Evolutionary conservation across 2,329 filamentous ascomycete genomes (phyloP), one percentile per base, ranked within the genome.

Genomic region (Penicillium oxalicum): DNA sequence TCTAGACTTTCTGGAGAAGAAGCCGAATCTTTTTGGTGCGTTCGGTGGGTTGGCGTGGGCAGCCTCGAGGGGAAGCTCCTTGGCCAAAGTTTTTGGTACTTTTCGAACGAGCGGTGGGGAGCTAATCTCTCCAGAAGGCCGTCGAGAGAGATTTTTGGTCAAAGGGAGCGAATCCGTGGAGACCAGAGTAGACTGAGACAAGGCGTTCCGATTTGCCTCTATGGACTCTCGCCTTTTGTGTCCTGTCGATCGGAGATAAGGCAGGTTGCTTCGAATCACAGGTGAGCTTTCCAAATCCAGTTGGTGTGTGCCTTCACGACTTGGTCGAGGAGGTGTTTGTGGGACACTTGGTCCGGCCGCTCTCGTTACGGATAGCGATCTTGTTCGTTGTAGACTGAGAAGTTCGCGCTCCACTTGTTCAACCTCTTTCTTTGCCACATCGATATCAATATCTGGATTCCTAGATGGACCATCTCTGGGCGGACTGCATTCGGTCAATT

Each of bases 1-100:
- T 66, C 88, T 94, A 11, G 82, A 82, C 48, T 82, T 83, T 55
- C 86, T 81, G 7, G 84, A 76, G 60, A 95, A 95, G 46, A 95
- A 77, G 1, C 86, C 85, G 64, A 95, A 93, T 2, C 86, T 80
- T 76, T 83, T 49, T 74, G 81, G 36, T 72, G 70, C 63, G 32
- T 45, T 52, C 7, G 60, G 47, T 37, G 54, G 61, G 8, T 66
- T 66, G 4, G 61, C 34, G 44, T 66, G 65, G 11, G 65, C 59
- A 13, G 57, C 55, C 35, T 69, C 51, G 43, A 52, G 59, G 1
- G 55, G 47, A 4, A 52, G 50, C 38, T 61, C 58, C 38, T 58
- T 68, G 29, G 61, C 63, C 34, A 64, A 52, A 71, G 59, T 78
- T 71, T 55, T 62, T 9, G 63, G 57, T 4, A 61, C 55, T 40